Percentiles rank a stretch among this genome's conserved stretches.
phyloP scores from a whole-genome alignment of 1,284 basidiomycete genomes.

The Ceratobasidium sp. region DNA sequence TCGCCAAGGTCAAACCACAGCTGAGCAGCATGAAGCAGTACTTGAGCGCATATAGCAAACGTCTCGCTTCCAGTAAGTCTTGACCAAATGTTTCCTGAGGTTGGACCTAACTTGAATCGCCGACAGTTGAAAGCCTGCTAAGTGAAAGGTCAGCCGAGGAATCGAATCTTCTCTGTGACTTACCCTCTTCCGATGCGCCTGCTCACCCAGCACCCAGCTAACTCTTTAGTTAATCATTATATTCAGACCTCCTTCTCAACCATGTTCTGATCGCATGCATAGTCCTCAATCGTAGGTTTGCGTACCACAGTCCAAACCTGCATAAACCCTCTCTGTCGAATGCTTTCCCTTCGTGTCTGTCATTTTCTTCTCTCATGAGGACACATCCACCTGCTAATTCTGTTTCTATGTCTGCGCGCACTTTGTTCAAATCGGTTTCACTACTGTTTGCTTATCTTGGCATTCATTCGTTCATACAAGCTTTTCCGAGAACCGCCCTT shows the following conservation, averaged over 20 bases:
- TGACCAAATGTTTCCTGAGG: neutral
- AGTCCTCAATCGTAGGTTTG: slow-evolving; percentile 21
- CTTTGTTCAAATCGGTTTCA: slow-evolving; percentile 36
- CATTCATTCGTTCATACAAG: slow-evolving; percentile 42
- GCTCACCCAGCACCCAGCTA: slow-evolving; percentile 10
- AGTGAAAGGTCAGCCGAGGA: slow-evolving; percentile 31
- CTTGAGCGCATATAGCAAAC: slow-evolving; percentile 78
- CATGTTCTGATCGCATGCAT: slow-evolving; percentile 32
- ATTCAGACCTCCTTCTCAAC: slow-evolving; percentile 42
- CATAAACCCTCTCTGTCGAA: slow-evolving; percentile 39
- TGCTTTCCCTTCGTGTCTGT: slow-evolving; percentile 17
- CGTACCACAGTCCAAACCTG: slow-evolving; percentile 1
- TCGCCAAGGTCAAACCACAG: slow-evolving; percentile 71
- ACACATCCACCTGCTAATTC: neutral
- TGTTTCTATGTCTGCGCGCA: slow-evolving; percentile 31
- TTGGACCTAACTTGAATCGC: neutral
- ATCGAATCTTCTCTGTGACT: slow-evolving; percentile 31
- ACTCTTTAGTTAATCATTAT: slow-evolving; percentile 50
- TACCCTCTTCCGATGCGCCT: slow-evolving; percentile 42
- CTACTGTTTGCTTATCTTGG: slow-evolving; percentile 14
- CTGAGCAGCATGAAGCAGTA: slow-evolving; percentile 75
- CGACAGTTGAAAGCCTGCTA: slow-evolving; percentile 46
- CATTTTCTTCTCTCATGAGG: neutral
- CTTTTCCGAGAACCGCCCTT: slow-evolving; percentile 27
- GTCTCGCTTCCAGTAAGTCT: slow-evolving; percentile 77